Evolutionary conservation across 2,329 filamentous ascomycete species (phyloP).

Genomic region (Emmonsiellopsis sp.): DNA sequence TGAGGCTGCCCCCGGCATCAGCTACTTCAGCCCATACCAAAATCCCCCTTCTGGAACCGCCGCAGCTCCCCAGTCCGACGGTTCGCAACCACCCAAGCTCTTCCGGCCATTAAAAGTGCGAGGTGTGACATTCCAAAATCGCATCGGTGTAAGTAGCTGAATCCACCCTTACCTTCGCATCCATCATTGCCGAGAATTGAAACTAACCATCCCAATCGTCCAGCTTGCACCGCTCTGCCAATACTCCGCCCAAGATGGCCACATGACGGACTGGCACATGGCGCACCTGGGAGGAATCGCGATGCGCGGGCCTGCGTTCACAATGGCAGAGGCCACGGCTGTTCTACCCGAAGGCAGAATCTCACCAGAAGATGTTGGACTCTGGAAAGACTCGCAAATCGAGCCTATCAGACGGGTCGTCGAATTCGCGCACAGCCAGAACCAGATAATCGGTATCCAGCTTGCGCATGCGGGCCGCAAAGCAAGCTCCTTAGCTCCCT

Average conservation of each 20-base stretch:
- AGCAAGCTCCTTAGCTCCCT: conserved; percentile 52
- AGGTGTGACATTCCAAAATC: conserved; percentile 56
- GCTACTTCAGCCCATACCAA: conserved; percentile 31
- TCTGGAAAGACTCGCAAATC: conserved; percentile 81
- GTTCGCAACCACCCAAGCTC: conserved; percentile 42
- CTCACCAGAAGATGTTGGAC: conserved; percentile 64
- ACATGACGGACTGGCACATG: conserved; percentile 71
- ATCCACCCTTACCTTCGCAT: not conserved
- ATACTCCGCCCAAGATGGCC: conserved; percentile 59
- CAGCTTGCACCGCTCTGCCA: conserved; percentile 55
- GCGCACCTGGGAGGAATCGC: conserved; percentile 71
- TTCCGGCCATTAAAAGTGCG: conserved; percentile 50
- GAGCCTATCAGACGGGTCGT: conserved; percentile 18
- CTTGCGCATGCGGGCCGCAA: conserved; percentile 68
- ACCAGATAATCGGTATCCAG: conserved; percentile 64
- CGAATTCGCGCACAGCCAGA: conserved; percentile 34
- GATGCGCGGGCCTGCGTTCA: conserved; percentile 59
- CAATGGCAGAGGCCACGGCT: conserved; percentile 65
- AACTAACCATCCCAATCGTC: not conserved
- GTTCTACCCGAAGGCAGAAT: conserved; percentile 71
- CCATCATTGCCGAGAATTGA: not conserved
- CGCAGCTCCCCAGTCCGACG: conserved; percentile 32
- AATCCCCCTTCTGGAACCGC: conserved; percentile 27
- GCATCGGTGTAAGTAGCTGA: conserved; percentile 42
- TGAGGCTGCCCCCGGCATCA: conserved; percentile 22